Evolutionary conservation across 495 filamentous ascomycete species (phyloP).

Genomic region (Penicillium canescens): DNA sequence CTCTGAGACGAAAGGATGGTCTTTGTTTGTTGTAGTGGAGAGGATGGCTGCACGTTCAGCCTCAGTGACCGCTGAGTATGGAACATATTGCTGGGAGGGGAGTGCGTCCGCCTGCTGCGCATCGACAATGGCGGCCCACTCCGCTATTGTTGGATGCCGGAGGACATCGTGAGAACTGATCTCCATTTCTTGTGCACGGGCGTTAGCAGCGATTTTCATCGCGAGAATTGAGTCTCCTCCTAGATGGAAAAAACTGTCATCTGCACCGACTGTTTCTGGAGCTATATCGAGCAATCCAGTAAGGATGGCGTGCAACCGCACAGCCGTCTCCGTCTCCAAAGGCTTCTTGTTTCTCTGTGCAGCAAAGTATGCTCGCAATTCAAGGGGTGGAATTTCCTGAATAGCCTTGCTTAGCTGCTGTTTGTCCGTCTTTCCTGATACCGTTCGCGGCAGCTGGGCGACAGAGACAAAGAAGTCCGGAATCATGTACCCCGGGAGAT

Average conservation of each 20-base stretch:
- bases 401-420: neutral
- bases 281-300: neutral
- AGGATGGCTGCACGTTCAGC: neutral
- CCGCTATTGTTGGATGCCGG: conserved; percentile 5
- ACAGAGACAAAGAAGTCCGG: neutral
- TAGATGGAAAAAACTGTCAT: conserved; percentile 4
- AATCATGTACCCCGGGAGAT: neutral
- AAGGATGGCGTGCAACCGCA: neutral
- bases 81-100: neutral
- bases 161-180: conserved; percentile 3
- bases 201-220: neutral
- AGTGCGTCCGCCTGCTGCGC: neutral
- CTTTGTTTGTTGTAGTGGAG: neutral
- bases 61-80: conserved; percentile 10
- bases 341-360: neutral
- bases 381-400: neutral
- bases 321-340: neutral
- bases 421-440: neutral
- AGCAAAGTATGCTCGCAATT: neutral
- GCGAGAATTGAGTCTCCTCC: conserved; percentile 8
- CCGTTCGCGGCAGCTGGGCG: neutral
- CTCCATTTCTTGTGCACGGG: neutral
- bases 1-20: neutral
- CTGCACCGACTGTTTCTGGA: neutral
- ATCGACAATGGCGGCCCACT: conserved; percentile 1